Evolutionary conservation across 2,329 filamentous ascomycete species (phyloP).

Genomic region (Pseudopyricularia cyperi): DNA sequence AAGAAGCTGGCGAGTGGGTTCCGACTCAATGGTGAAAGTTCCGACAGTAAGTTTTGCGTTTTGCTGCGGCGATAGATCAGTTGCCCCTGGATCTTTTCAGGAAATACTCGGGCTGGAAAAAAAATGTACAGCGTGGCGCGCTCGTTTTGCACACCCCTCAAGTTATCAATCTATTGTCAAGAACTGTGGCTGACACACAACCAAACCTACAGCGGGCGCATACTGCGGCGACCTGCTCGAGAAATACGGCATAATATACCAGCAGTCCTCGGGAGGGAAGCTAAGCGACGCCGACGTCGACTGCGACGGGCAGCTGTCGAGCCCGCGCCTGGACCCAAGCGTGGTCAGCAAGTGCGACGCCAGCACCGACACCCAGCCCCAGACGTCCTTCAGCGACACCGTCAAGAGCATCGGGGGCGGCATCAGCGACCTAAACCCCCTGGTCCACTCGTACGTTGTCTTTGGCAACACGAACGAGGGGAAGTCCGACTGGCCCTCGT

Average conservation of each 20-base stretch:
- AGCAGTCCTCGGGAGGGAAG: conserved; percentile 24
- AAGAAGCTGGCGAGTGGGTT: conserved; percentile 18
- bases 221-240: conserved; percentile 30
- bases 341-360: conserved; percentile 27
- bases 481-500: conserved; percentile 19
- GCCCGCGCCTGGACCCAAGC: conserved; percentile 12
- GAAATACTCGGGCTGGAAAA: too few relatives aligned
- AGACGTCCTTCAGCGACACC: conserved; percentile 29
- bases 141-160: too few relatives aligned
- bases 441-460: conserved; percentile 39
- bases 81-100: too few relatives aligned
- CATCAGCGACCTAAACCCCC: conserved; percentile 31
- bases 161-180: too few relatives aligned
- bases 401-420: conserved; percentile 12
- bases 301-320: conserved; percentile 37
- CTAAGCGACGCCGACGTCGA: conserved; percentile 45
- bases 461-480: conserved; percentile 31
- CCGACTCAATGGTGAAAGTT: conserved; percentile 3
- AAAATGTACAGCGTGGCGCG: too few relatives aligned
- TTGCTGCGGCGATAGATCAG: too few relatives aligned
- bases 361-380: conserved; percentile 23
- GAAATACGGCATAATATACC: conserved; percentile 25
- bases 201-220: conserved; percentile 9
- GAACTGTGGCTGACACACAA: background rate
- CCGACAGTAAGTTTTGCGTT: too few relatives aligned